phyloP scores from a whole-genome alignment of 1,284 basidiomycete species.

The Irpex sp. region DNA sequence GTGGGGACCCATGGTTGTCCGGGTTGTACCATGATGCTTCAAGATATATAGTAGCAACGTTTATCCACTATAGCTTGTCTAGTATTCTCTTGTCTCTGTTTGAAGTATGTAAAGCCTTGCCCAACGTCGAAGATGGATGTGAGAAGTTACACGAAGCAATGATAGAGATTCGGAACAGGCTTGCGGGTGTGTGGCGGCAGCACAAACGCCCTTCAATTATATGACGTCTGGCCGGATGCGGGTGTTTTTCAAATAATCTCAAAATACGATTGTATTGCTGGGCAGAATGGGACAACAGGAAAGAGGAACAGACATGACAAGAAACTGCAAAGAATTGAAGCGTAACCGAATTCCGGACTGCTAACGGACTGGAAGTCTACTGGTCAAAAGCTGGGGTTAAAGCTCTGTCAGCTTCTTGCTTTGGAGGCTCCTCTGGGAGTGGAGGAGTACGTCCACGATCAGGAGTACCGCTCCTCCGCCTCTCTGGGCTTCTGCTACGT shows the following conservation, averaged over 20 bases:
- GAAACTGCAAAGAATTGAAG: neutral
- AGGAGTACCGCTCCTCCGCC: conserved; percentile 45
- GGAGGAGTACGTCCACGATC: conserved; percentile 43
- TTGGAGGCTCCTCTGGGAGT: conserved; percentile 32
- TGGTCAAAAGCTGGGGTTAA: conserved; percentile 39
- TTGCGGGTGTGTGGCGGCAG: neutral
- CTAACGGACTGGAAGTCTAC: conserved; percentile 1
- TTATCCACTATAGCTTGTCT: too few species aligned
- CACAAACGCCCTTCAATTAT: neutral
- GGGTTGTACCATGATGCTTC: conserved; percentile 2
- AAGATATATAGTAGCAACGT: neutral
- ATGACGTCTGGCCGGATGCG: neutral
- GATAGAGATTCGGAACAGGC: too few species aligned
- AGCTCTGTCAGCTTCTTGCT: conserved; percentile 46
- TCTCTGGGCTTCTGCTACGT: conserved; percentile 41
- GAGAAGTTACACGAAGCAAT: too few species aligned
- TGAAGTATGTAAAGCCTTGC: too few species aligned
- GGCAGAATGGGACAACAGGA: neutral
- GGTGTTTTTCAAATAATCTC: neutral
- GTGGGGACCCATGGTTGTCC: conserved; percentile 23
- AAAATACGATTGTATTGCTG: neutral
- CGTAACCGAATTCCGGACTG: neutral
- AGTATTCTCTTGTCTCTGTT: too few species aligned
- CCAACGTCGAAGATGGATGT: too few species aligned
- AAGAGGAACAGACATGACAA: neutral